These are phyloP conservation scores for Lignosus rhinocerotis DNA, from an alignment of 1,284 basidiomycete species.

Conservation along the genomic window DNA sequence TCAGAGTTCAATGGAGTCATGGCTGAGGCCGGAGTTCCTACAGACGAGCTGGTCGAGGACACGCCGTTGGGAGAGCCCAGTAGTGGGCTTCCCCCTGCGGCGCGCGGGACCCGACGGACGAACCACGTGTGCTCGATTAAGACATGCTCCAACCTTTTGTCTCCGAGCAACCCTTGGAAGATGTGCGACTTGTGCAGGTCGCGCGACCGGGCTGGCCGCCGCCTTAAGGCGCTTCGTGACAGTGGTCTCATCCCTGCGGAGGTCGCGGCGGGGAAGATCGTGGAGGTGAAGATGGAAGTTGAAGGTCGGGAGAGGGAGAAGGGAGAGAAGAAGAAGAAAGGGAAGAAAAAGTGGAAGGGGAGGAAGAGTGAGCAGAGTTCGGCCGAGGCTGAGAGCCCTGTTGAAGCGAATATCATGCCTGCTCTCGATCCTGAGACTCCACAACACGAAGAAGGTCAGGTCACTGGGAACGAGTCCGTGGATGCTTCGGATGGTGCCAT, in stretches of 20 bases:
- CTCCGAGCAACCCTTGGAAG: constrained; percentile 43
- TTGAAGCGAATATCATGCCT: neutral
- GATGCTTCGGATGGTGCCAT: neutral
- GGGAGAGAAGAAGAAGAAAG: constrained; percentile 5
- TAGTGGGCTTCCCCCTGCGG: constrained; percentile 33
- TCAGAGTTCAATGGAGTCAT: neutral
- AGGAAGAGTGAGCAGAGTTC: neutral
- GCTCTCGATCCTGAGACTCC: no score
- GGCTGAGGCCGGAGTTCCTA: constrained; percentile 6
- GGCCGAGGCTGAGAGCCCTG: neutral
- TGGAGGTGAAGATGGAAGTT: constrained; percentile 16
- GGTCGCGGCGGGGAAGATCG: constrained; percentile 18
- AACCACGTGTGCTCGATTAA: constrained; percentile 43
- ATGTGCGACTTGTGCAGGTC: constrained; percentile 46
- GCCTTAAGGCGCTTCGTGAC: constrained; percentile 33
- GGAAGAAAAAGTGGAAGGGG: constrained; percentile 21
- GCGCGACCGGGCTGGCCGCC: constrained; percentile 35
- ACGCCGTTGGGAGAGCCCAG: constrained; percentile 22
- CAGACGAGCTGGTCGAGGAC: constrained; percentile 7
- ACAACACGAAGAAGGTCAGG: neutral
- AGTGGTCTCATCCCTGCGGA: constrained; percentile 26
- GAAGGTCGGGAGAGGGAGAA: constrained; percentile 11
- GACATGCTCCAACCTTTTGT: constrained; percentile 47
- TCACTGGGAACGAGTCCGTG: neutral
- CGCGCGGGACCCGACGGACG: constrained; percentile 36